Evolutionary conservation across 75 land plant species (phyloP).

Genomic region (Pinus albicaulis): DNA sequence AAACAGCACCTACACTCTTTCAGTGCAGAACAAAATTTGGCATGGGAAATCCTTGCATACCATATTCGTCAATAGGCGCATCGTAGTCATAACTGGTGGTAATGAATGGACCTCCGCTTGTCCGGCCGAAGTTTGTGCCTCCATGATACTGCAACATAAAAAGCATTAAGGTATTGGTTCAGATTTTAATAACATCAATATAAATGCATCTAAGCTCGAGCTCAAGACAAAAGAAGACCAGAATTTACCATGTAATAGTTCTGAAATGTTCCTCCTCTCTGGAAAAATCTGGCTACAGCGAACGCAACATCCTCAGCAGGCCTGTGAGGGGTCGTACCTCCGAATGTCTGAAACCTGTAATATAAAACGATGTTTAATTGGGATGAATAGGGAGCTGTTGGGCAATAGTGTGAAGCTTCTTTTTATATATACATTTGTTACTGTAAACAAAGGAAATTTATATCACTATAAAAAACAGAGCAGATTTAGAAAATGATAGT

Average conservation of each 20-base stretch:
- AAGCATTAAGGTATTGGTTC: not conserved
- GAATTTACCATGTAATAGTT: slow-evolving; percentile 89
- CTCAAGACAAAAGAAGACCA: not conserved
- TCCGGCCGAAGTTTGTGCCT: slow-evolving; percentile 76
- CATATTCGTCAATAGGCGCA: slow-evolving; percentile 71
- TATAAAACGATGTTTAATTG: not conserved
- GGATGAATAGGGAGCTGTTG: not conserved
- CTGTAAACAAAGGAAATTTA: not conserved
- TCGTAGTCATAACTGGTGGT: slow-evolving; percentile 85
- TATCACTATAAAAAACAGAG: not conserved
- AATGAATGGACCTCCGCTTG: slow-evolving; percentile 78
- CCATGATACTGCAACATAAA: slow-evolving; percentile 22
- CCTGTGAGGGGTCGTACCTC: slow-evolving; percentile 75
- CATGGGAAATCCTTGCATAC: slow-evolving; percentile 10
- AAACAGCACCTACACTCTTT: too few species aligned
- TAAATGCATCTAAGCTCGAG: not conserved
- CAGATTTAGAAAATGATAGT: not conserved
- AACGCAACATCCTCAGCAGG: slow-evolving; percentile 94
- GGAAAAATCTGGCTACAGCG: slow-evolving; percentile 96
- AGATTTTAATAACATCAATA: not conserved
- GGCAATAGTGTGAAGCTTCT: not conserved
- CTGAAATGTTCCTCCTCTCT: slow-evolving; percentile 92
- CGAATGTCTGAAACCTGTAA: slow-evolving; percentile 73
- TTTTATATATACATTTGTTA: not conserved
- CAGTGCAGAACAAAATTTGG: too few species aligned